Base-by-base conservation (phyloP, 345 rosid genomes). In the Odontarrhena argentea region DNA sequence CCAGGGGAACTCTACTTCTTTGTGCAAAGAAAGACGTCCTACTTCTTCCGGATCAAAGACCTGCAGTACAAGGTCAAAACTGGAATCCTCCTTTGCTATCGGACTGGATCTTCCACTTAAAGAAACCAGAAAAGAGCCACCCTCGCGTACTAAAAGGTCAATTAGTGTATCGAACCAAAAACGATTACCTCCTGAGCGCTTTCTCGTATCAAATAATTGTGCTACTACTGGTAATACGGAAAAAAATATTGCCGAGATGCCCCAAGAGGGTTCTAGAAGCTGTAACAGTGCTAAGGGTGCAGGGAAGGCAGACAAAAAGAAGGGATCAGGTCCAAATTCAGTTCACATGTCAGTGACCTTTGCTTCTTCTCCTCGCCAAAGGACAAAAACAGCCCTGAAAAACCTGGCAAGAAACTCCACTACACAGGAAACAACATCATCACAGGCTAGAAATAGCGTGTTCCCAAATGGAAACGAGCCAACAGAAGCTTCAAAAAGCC, bases 311-410 rank as follows among this genome's bases (percentile, higher is more conserved):
- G 54, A 58, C 8, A 73, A 76, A 51, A 77, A 73, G 67, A 82
- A 73, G 74, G 71, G 53, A 68, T 32, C 55, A 41, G 63, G 52
- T 46, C 50, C 76, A 44, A 82, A 32, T 66, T 70, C 84, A 9
- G 68, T 78, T 51, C 84, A 85, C 48, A 73, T 78, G 84, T 77
- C 91, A 13, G 77, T 85, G 56, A 82, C 71, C 70, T 71, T 82
- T 72, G 73, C 78, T 52, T 60, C 85, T 66, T 24, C 67, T 36
- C 49, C 70, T 30, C 51, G 63, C 61, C 62, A 69, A 67, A 66
- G 71, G 46, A 70, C 46, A 41, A 80, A 79, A 80, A 36, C 74
- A 70, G 78, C 78, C 40, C 49, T 45, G 1, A 80, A 71, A 71
- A 50, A 55, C 54, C 37, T 73, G 22, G 78, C 73, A 65, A 78